phyloP scores from a whole-genome alignment of 805 yeast genomes.

The Lipomyces anomalus region DNA sequence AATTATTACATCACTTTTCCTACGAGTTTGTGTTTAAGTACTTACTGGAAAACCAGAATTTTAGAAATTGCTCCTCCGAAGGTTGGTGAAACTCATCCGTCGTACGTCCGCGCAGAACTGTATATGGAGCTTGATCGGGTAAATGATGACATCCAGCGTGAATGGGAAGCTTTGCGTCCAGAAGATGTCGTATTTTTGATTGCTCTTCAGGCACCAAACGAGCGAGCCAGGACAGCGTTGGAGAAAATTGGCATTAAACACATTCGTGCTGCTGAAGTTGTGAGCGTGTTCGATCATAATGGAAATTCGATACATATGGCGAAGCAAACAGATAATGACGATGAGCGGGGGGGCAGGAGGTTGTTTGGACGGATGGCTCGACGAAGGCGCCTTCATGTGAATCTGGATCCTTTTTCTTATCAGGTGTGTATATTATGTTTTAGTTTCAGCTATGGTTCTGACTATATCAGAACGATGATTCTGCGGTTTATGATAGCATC shows the following conservation, averaged over 20 bases:
- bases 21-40: too few relatives aligned
- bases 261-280: conserved; percentile 28
- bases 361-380: conserved; percentile 10
- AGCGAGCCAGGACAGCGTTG: conserved; percentile 7
- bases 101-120: conserved; percentile 28
- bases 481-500: conserved; percentile 11
- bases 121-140: conserved; percentile 23
- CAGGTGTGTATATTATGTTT: background rate
- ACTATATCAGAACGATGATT: conserved; percentile 10
- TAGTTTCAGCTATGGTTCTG: too few relatives aligned
- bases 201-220: conserved; percentile 19
- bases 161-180: conserved; percentile 29
- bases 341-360: conserved; percentile 13
- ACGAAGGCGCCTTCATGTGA: conserved; percentile 23
- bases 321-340: conserved; percentile 1
- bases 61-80: conserved; percentile 25
- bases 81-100: conserved; percentile 28
- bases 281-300: conserved; percentile 26
- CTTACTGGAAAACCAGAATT: too few relatives aligned
- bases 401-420: conserved; percentile 25
- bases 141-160: conserved; percentile 15
- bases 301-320: conserved; percentile 10
- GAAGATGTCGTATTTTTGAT: conserved; percentile 30
- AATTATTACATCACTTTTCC: too few relatives aligned
- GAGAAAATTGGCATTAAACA: conserved; percentile 25